Percentiles rank a stretch among this genome's conserved stretches.
These are phyloP conservation scores for Erysimum pusillum DNA, from an alignment of 441 rosid genomes.

Conservation along the genomic window DNA sequence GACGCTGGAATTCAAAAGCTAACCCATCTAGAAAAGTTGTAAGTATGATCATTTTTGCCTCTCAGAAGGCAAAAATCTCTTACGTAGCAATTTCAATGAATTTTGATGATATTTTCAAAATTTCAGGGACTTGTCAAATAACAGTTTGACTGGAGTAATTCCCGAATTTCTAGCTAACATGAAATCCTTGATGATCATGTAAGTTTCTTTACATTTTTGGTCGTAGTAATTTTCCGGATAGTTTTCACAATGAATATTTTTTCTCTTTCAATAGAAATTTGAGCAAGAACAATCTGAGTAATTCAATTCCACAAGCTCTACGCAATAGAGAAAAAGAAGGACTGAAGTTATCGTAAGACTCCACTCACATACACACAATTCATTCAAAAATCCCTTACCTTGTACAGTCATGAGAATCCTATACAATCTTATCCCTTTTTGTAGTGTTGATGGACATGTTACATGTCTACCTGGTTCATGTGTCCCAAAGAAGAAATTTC, in stretches of 20 bases:
- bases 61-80: background rate
- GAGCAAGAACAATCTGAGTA: slow-evolving; percentile 33
- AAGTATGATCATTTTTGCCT: slow-evolving; percentile 26
- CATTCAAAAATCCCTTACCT: no score
- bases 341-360: slow-evolving; percentile 30
- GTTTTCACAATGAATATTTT: no score
- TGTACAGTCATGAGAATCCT: no score
- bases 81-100: no score
- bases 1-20: slow-evolving; percentile 18
- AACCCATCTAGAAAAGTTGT: slow-evolving; percentile 15
- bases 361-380: background rate
- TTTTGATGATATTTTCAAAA: background rate
- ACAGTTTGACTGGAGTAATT: slow-evolving; percentile 16
- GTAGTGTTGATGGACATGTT: no score
- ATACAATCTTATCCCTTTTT: no score
- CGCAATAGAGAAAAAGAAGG: slow-evolving; percentile 23
- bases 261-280: slow-evolving; percentile 15
- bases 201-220: background rate
- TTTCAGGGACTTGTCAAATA: slow-evolving; percentile 40
- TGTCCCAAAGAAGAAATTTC: no score
- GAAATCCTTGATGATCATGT: slow-evolving; percentile 18
- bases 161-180: slow-evolving; percentile 40
- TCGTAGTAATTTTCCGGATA: no score
- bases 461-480: no score
- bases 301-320: slow-evolving; percentile 39